Evolutionary conservation across 2,329 filamentous ascomycete species (phyloP).

Genomic region (Metarhizium guizhouense): DNA sequence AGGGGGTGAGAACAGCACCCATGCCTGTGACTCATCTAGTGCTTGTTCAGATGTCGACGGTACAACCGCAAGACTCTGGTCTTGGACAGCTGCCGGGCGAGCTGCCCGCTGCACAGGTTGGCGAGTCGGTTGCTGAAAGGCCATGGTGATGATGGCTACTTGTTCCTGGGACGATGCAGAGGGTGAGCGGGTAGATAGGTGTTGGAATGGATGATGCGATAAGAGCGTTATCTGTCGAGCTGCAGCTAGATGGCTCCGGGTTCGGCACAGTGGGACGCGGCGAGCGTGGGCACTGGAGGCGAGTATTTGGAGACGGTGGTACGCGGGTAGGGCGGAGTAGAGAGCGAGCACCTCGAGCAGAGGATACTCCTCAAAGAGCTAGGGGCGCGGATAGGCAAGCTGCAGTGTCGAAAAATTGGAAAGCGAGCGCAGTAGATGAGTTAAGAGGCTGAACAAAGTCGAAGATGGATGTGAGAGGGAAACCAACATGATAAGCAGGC

Average conservation of each 20-base stretch:
- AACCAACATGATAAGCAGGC: neutral
- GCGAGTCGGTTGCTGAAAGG: conserved; percentile 51
- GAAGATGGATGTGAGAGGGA: neutral
- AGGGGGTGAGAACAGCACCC: conserved; percentile 85
- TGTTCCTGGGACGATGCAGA: neutral
- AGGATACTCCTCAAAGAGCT: neutral
- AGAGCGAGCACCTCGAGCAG: neutral
- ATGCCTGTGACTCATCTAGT: conserved; percentile 75
- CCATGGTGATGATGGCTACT: conserved; percentile 28
- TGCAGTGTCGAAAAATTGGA: too few relatives aligned
- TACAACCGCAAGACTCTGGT: conserved; percentile 19
- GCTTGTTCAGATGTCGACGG: conserved; percentile 18
- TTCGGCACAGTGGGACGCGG: neutral
- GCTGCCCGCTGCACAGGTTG: conserved; percentile 40
- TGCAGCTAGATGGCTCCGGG: neutral
- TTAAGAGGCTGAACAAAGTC: neutral
- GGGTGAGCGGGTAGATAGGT: neutral
- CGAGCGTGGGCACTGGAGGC: neutral
- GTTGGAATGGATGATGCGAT: conserved; percentile 2
- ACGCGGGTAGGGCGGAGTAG: neutral
- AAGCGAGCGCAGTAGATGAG: too few relatives aligned
- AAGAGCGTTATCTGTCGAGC: conserved; percentile 2
- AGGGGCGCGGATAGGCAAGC: neutral
- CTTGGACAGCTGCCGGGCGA: conserved; percentile 30
- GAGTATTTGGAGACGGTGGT: neutral